Evolutionary conservation across 192 early-diverging fungal species (phyloP).

Genomic region (Umbelopsis isabellina): DNA sequence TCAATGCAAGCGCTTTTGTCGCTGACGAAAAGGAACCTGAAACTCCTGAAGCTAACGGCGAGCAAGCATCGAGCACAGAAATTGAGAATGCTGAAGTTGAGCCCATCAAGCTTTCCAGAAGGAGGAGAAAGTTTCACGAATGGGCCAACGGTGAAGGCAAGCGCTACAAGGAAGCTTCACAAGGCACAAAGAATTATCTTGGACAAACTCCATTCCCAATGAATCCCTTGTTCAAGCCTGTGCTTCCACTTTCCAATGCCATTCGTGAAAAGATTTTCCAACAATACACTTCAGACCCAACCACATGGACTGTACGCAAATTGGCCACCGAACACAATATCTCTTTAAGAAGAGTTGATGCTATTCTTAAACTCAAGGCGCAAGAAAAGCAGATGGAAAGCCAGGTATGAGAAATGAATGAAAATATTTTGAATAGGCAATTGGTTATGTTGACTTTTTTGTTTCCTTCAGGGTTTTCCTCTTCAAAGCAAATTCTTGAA

Average conservation of each 20-base stretch:
- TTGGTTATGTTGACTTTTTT: slow-evolving; percentile 18
- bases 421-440: background rate
- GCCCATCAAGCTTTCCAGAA: slow-evolving; percentile 37
- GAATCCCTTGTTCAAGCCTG: slow-evolving; percentile 85
- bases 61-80: background rate
- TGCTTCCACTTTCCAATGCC: slow-evolving; percentile 71
- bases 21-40: slow-evolving; percentile 9
- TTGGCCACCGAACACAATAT: slow-evolving; percentile 72
- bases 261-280: slow-evolving; percentile 76
- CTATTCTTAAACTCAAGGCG: slow-evolving; percentile 87
- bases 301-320: slow-evolving; percentile 64
- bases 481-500: slow-evolving; percentile 71
- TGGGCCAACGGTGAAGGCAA: slow-evolving; percentile 34
- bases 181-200: slow-evolving; percentile 43
- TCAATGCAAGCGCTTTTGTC: background rate
- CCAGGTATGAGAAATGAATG: slow-evolving; percentile 45
- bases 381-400: slow-evolving; percentile 73
- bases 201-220: slow-evolving; percentile 76
- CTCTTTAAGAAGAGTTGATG: slow-evolving; percentile 86
- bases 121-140: slow-evolving; percentile 40
- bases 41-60: background rate
- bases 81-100: slow-evolving; percentile 23
- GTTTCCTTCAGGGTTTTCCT: slow-evolving; percentile 44
- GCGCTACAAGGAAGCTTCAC: slow-evolving; percentile 31
- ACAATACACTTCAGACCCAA: slow-evolving; percentile 60